These are phyloP conservation scores for Rutstroemia sp. DNA, from an alignment of 2,329 filamentous ascomycete species.

Conservation along the genomic window DNA sequence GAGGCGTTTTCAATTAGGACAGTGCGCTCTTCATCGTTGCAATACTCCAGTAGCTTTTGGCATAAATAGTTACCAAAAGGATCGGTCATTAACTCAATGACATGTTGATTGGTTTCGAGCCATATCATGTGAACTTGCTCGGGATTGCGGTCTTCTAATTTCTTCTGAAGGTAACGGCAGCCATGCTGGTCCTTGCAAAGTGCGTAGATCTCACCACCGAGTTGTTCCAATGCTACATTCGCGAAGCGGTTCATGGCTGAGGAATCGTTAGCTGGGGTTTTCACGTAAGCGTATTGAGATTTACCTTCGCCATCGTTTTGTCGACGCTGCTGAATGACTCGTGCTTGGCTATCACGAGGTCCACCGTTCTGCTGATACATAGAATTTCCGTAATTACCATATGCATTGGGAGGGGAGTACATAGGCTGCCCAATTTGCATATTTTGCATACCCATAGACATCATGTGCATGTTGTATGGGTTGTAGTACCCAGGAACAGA, in stretches of 20 bases:
- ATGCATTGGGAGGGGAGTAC: constrained; percentile 50
- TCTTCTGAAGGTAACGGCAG: constrained; percentile 93
- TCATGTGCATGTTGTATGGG: constrained; percentile 46
- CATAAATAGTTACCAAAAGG: constrained; percentile 99
- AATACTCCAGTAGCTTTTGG: constrained; percentile 94
- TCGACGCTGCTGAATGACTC: constrained; percentile 68
- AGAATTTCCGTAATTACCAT: constrained; percentile 30
- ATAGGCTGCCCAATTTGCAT: constrained; percentile 48
- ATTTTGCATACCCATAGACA: constrained; percentile 61
- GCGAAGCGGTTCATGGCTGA: constrained; percentile 70
- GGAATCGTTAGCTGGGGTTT: constrained; percentile 13
- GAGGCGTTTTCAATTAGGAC: constrained; percentile 85
- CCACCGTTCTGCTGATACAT: constrained; percentile 33
- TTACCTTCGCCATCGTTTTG: constrained; percentile 65
- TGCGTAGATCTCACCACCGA: constrained; percentile 76
- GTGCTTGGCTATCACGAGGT: constrained; percentile 66
- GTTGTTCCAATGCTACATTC: constrained; percentile 73
- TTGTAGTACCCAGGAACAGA: constrained; percentile 29
- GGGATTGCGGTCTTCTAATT: constrained; percentile 81
- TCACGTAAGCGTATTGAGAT: constrained; percentile 13
- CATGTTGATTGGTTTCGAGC: constrained; percentile 84
- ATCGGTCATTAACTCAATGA: constrained; percentile 97
- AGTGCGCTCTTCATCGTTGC: constrained; percentile 91
- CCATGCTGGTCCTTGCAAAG: constrained; percentile 98
- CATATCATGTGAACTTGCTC: constrained; percentile 90